These are phyloP conservation scores for Eucalyptus camaldulensis DNA, from an alignment of 345 rosid genomes.

Conservation along the genomic window DNA sequence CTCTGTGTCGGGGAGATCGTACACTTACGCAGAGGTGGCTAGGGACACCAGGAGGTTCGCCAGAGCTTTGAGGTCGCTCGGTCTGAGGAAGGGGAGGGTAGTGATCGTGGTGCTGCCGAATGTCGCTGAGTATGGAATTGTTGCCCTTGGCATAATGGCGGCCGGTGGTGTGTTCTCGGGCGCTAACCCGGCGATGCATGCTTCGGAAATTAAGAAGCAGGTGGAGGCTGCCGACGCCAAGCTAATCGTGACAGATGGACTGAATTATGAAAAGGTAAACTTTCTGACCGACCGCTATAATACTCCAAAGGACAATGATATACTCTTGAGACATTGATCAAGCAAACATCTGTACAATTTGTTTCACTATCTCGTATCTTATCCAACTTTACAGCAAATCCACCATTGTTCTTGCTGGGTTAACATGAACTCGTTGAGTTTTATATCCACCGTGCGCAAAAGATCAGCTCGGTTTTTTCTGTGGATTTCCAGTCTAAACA, in stretches of 20 bases:
- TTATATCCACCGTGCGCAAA: neutral
- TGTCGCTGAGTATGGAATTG: slow-evolving; percentile 73
- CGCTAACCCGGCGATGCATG: slow-evolving; percentile 68
- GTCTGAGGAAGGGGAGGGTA: slow-evolving; percentile 73
- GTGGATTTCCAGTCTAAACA: neutral
- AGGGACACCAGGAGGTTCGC: slow-evolving; percentile 63
- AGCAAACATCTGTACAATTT: neutral
- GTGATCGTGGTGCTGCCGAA: slow-evolving; percentile 86
- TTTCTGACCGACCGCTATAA: neutral
- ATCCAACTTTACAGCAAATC: neutral
- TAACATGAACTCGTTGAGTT: neutral
- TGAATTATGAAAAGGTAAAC: slow-evolving; percentile 55
- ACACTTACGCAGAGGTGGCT: slow-evolving; percentile 53
- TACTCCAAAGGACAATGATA: neutral
- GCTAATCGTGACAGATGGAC: slow-evolving; percentile 54
- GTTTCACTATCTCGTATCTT: neutral
- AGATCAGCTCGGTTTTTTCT: neutral
- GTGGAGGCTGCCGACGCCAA: slow-evolving; percentile 75
- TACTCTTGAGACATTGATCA: neutral
- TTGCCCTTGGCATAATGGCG: slow-evolving; percentile 84
- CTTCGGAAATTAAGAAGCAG: slow-evolving; percentile 74
- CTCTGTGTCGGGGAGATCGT: slow-evolving; percentile 56
- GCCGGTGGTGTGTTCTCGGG: slow-evolving; percentile 91
- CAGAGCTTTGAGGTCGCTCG: slow-evolving; percentile 67
- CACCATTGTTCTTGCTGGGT: neutral